These are phyloP conservation scores for Acanthamoeba quina DNA, from an alignment of 208 protist genomes.

Conservation along the genomic window DNA sequence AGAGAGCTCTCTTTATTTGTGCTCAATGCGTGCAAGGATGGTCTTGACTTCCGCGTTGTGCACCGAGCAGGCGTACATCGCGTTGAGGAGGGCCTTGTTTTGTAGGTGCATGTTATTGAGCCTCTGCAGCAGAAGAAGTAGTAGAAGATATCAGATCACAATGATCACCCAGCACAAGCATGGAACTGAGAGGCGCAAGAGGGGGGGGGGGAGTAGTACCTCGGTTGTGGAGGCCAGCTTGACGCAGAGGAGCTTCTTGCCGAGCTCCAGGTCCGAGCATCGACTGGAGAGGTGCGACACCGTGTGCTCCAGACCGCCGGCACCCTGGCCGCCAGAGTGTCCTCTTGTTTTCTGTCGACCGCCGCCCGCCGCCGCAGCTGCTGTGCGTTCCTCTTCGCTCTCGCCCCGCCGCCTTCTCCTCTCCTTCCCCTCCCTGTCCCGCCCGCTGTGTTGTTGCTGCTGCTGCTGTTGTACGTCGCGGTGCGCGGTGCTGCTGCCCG, in stretches of 20 bases:
- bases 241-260: neutral
- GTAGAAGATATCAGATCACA: too few species aligned
- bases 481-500: too few species aligned
- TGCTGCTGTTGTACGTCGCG: too few species aligned
- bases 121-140: neutral
- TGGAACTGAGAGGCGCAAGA: neutral
- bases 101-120: neutral
- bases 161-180: too few species aligned
- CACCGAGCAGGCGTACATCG: neutral
- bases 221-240: neutral
- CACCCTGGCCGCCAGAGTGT: neutral
- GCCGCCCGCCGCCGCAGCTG: too few species aligned
- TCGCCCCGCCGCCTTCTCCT: too few species aligned
- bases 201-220: neutral
- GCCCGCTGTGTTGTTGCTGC: too few species aligned
- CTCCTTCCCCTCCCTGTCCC: too few species aligned
- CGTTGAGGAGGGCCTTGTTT: constrained; percentile 12
- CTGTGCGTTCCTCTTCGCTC: too few species aligned
- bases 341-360: too few species aligned
- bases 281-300: neutral
- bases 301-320: neutral
- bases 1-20: neutral
- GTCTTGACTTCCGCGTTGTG: constrained; percentile 19
- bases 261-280: constrained; percentile 1
- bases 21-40: neutral